Base-by-base conservation (phyloP, 1,284 basidiomycete species). In the Tilletia caries region DNA sequence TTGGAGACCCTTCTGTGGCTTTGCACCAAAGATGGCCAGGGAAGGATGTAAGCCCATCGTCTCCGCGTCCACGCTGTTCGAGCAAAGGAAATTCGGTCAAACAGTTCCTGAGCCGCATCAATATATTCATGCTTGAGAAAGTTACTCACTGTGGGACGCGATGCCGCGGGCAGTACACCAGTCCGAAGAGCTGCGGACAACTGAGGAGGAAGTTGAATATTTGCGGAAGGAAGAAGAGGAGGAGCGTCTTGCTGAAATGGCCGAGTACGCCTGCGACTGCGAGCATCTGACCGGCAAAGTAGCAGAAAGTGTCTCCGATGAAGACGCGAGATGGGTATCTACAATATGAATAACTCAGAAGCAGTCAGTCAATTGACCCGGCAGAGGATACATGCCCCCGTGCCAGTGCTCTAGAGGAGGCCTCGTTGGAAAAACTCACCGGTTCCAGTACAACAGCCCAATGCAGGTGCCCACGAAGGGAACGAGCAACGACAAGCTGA, bases 291-390 rank as follows among this genome's bases (percentile, higher is more conserved):
- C 81, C 96, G 0, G 94, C 90, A 69, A 98, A 91, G 85, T 99
- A 99, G 85, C 96, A 98, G 48, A 98, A 88, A 0, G 96, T 99
- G 82, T 99, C 96, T 1, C 96, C 96, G 0, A 95, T 93, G 83
- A 98, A 99, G 0, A 89, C 93, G 34, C 90, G 88, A 6, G 95
- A 92, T 1, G 96, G 96, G 82, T 96, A 98, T 93, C 94, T 96
- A 76, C n/a, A 32, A n/a, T n/a, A n/a, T n/a, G n/a, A n/a, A n/a
- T n/a, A 20, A 44, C 20, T 20, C 12, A 44, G 20, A 20, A 44
- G 43, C 43, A 20, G 43, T 44, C n/a, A n/a, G n/a, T 44, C 43
- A 44, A 20, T 20, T 10, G 20, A 44, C 43, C 43, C 43, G 43
- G 10, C 20, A 10, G 43, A 10, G 43, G 43, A 20, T 20, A 44